Base-by-base conservation (phyloP, 2,329 filamentous ascomycete genomes). In the Ophiostoma perfectum region DNA sequence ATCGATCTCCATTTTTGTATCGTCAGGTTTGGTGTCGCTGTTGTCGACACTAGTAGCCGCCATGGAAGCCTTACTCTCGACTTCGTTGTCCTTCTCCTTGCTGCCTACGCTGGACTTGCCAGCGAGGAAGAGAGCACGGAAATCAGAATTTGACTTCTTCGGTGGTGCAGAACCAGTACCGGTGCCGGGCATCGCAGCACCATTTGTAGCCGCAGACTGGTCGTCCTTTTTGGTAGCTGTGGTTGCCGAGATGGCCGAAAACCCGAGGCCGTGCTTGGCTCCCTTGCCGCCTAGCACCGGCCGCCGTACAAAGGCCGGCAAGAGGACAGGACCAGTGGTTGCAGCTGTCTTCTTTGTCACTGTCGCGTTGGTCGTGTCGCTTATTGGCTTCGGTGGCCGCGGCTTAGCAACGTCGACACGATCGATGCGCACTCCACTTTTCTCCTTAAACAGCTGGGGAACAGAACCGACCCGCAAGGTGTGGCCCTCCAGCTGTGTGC, bases 381-480 rank as follows among this genome's bases (percentile, higher is more conserved):
- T 72, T 2, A 71, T 66, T 66, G 76, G 76, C 78, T 78, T n/a
- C 73, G 74, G 74, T 71, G 74, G 74, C 72, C 64, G 73, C 73
- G 72, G 70, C 71, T 70, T 64, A 75, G 70, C 67, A 73, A 77
- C 75, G 70, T 79, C 78, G 36, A 81, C 77, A 9, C 77, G 77
- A 71, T 81, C 79, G n/a, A 77, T 77, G 66, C 78, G 79, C 45
- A 78, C 77, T 71, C 82, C 81, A 1, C 77, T 80, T 72, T 81
- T 85, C 66, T 82, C 78, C 38, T 79, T 79, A 68, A 85, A 84
- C 39, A 90, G 77, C 69, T 88, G 84, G 14, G 82, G 80, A 36
- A 83, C 75, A 3, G 81, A 79, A 7, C 86, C 88, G 0, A 82
- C 85, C 16, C 81, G 82, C 38, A 90, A 78, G 68, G 79, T 83